phyloP scores from a whole-genome alignment of 2,329 filamentous ascomycete species.

The Apiospora sp. region DNA sequence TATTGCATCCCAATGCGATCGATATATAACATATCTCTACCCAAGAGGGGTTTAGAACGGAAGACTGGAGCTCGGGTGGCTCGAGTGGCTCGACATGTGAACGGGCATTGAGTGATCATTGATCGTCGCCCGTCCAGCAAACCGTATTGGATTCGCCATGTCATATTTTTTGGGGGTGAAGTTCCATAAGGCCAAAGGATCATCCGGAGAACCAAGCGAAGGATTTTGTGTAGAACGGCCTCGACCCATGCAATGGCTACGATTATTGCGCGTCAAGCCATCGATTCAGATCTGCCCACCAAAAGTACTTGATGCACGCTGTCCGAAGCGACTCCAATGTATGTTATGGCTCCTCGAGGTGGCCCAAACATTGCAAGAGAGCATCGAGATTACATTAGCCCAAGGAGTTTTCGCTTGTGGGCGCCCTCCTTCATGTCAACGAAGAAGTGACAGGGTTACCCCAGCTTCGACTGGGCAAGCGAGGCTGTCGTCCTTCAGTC shows the following conservation, averaged over 20 bases:
- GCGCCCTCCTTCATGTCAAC: slow-evolving; percentile 4
- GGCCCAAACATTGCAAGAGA: neutral
- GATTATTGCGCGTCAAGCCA: neutral
- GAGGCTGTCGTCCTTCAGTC: slow-evolving; percentile 1
- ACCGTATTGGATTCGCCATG: neutral
- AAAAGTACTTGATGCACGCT: neutral
- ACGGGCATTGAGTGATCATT: neutral
- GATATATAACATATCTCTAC: neutral
- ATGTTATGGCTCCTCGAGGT: neutral
- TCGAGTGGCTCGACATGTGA: neutral
- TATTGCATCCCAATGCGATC: neutral
- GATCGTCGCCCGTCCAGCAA: neutral
- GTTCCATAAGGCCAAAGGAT: neutral
- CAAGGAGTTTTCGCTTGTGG: neutral
- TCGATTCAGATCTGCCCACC: neutral
- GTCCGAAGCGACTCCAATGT: neutral
- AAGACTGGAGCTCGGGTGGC: neutral
- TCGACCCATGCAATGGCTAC: neutral
- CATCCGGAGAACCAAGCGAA: neutral
- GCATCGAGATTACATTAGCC: slow-evolving; percentile 6
- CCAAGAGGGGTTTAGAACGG: neutral
- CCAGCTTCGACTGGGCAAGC: slow-evolving; percentile 6
- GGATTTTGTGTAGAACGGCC: neutral
- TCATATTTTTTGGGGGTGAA: neutral
- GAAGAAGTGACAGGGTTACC: slow-evolving; percentile 7